Percentiles rank a stretch among this genome's conserved stretches.
Evolutionary conservation across 768 basidiomycete species (phyloP).

Genomic region (Tricholoma sp.): DNA sequence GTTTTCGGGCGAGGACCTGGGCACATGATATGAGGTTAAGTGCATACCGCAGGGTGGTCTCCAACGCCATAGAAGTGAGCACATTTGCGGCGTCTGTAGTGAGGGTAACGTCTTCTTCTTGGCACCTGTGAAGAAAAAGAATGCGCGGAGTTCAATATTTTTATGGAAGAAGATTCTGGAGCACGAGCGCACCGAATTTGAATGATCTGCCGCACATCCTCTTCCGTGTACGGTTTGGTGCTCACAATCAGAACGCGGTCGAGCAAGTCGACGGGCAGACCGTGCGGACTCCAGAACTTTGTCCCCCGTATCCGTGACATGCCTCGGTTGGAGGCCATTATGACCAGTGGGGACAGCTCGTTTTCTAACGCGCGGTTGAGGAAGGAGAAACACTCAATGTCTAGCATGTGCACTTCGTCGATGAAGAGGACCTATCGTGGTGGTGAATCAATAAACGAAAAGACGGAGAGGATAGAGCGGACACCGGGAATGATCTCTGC

Average conservation of each 20-base stretch:
- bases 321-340: conserved; percentile 97
- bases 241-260: conserved; percentile 96
- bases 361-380: conserved; percentile 93
- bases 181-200: conserved; percentile 72
- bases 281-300: conserved; percentile 91
- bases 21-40: conserved; percentile 94
- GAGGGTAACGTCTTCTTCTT: conserved; percentile 93
- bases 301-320: conserved; percentile 94
- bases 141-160: background rate
- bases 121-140: conserved; percentile 48
- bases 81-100: conserved; percentile 66
- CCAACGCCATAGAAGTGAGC: conserved; percentile 82
- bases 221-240: conserved; percentile 78
- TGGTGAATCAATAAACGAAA: background rate
- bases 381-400: conserved; percentile 99
- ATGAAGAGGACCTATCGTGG: conserved; percentile 84
- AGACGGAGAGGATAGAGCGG: conserved; percentile 22
- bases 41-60: conserved; percentile 90
- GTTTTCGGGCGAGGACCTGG: conserved; percentile 76
- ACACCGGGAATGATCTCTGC: conserved; percentile 97
- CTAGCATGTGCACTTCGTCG: conserved; percentile 99
- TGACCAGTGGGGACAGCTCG: conserved; percentile 90
- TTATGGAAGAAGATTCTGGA: background rate
- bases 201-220: conserved; percentile 89
- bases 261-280: conserved; percentile 89